A percentile compares a stretch with the other conserved stretches of the same genome.
phyloP scores from a whole-genome alignment of 352 stramenopile species.

The Thalassiosira ordinaria region DNA sequence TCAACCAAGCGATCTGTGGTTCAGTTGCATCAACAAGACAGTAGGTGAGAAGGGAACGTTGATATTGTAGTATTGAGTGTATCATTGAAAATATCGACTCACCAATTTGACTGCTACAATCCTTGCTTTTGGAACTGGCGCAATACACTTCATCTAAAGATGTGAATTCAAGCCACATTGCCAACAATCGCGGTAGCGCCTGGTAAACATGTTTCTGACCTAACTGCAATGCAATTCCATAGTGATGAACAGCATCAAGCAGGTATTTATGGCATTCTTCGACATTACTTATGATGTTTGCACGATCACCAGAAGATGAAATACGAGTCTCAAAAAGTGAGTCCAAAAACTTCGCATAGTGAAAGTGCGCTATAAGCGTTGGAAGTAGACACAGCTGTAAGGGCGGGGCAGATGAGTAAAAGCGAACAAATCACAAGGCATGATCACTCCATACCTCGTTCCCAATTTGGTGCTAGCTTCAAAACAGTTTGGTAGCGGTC shows the following conservation, averaged over 20 bases:
- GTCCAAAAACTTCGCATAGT: conserved; percentile 85
- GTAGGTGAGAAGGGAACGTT: no score
- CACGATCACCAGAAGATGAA: conserved; percentile 33
- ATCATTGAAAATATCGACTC: conserved; percentile 18
- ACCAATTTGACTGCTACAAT: conserved; percentile 29
- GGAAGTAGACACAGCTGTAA: not conserved
- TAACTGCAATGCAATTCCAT: conserved; percentile 86
- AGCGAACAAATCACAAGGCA: not conserved
- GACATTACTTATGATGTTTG: conserved; percentile 62
- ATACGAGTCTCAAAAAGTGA: conserved; percentile 67
- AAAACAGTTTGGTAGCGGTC: conserved; percentile 94
- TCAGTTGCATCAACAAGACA: not conserved
- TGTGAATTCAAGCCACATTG: conserved; percentile 96
- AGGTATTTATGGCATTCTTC: conserved; percentile 86
- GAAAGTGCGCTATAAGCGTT: conserved; percentile 70
- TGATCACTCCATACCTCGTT: conserved; percentile 78
- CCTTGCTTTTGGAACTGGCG: conserved; percentile 13
- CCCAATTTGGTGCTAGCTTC: conserved; percentile 92
- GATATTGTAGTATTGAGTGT: no score
- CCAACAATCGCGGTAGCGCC: conserved; percentile 95
- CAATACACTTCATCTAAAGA: conserved; percentile 64
- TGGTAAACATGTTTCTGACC: conserved; percentile 97
- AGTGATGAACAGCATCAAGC: conserved; percentile 93
- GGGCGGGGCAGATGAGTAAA: not conserved
- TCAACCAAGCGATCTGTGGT: conserved; percentile 32